Base-by-base conservation (phyloP, 169 alveolate species). In the Toxoplasma gondii region DNA sequence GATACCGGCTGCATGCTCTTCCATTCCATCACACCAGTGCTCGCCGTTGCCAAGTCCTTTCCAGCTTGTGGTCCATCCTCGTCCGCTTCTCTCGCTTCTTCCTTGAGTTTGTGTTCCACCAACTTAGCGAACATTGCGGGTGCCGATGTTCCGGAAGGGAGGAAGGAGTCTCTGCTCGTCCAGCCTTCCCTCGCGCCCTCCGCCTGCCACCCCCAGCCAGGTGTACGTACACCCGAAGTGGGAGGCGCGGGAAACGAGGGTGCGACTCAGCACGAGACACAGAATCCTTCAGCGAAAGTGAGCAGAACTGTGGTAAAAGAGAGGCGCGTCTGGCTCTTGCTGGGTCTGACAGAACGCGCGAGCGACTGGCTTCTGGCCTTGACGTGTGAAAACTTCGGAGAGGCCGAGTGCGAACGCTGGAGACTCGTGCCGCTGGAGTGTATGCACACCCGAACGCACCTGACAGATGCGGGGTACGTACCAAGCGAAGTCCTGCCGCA, bases 401-500 rank as follows among this genome's bases (percentile, higher is more conserved):
- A 5, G 64, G 38, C 2, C 38, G 44, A 27, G 19, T 22, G 64
- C 41, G 90, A 82, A 31, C 64, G 90, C 10, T 82, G 90, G 90
- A 39, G 67, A 0, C 90, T 82, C n/a, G 44, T 22, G 17, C 69
- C 90, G 90, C 41, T 82, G 90, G 34, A 36, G 90, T 82, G 90
- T 82, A 64, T 82, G 53, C 41, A 82, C 67, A 82, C 90, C 41
- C 90, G 90, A 82, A 82, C 90, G n/a, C 90, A 82, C 90, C 36
- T 82, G 41, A 82, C 90, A 2, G 67, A 80, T 31, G 88, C 88
- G 27, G 41, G 12, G 4, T 80, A 2, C 24, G 43, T 69, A 9
- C 82, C 82, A 4, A 34, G 17, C 19, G 39, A 2, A 31, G 82
- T 4, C 16, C 43, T 69, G 82, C 82, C 82, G 34, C 58, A 49